These are phyloP conservation scores for Chrysoporthe deuterocubensis DNA, from an alignment of 2,329 filamentous ascomycete species.

Conservation along the genomic window DNA sequence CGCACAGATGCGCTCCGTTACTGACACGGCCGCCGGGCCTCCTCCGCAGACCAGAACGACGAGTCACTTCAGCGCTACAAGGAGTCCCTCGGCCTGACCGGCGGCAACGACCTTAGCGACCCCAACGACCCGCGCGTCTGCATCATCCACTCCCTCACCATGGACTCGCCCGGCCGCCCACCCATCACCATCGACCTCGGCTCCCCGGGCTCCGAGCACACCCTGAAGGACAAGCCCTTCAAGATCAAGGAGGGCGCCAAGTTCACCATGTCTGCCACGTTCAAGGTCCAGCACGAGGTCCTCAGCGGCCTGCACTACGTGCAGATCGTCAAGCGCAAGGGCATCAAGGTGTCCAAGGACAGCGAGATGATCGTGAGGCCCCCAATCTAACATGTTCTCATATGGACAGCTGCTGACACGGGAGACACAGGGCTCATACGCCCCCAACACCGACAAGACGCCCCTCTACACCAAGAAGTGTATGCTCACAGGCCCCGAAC, in stretches of 20 bases:
- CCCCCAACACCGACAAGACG: constrained; percentile 88
- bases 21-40: not conserved
- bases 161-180: constrained; percentile 80
- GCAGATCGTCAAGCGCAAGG: constrained; percentile 89
- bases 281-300: constrained; percentile 97
- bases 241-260: constrained; percentile 94
- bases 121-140: constrained; percentile 85
- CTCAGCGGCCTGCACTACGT: constrained; percentile 95
- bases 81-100: constrained; percentile 86
- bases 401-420: constrained; percentile 33
- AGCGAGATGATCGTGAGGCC: constrained; percentile 92
- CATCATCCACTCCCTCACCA: constrained; percentile 88
- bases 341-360: constrained; percentile 85
- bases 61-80: constrained; percentile 98
- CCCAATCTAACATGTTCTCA: constrained; percentile 1
- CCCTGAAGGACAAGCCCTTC: constrained; percentile 90
- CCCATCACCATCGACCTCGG: constrained; percentile 91
- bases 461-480: constrained; percentile 88
- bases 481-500: constrained; percentile 54
- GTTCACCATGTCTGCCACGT: constrained; percentile 93
- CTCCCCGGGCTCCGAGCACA: constrained; percentile 70
- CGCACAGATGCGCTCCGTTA: not conserved
- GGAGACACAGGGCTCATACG: constrained; percentile 76
- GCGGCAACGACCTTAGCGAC: constrained; percentile 72
- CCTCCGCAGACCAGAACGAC: constrained; percentile 66